Conservation (phyloP, 192 early-diverging fungal species). For the Mortierella alpina region DNA sequence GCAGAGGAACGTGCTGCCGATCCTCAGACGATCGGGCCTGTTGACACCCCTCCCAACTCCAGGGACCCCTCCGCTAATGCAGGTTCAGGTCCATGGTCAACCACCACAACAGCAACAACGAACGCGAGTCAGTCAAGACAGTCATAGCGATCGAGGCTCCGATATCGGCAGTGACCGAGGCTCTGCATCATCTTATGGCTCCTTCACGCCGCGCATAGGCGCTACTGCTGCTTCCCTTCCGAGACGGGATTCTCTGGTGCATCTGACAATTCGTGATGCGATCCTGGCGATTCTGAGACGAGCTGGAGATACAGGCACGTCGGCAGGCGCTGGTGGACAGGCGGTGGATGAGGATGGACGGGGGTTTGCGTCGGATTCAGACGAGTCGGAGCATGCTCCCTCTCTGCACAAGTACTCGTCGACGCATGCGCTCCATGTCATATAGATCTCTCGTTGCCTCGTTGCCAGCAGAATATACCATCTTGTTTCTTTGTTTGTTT, state of each 20-base stretch:
- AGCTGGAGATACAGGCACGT: no score
- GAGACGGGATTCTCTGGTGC: not conserved
- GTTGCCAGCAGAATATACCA: not conserved
- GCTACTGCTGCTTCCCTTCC: not conserved
- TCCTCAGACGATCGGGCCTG: conserved; percentile 9
- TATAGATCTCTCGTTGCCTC: not conserved
- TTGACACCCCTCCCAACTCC: not conserved
- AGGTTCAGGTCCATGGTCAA: conserved; percentile 1
- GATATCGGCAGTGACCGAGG: not conserved
- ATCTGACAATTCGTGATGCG: conserved; percentile 18
- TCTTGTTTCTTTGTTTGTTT: no score
- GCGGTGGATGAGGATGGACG: not conserved
- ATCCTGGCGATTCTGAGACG: conserved; percentile 1
- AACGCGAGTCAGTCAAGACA: not conserved
- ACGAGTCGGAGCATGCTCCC: conserved; percentile 1
- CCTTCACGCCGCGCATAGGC: not conserved
- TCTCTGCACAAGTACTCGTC: conserved; percentile 1
- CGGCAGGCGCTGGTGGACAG: not conserved
- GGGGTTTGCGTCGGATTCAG: not conserved
- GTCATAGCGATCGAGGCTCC: not conserved
- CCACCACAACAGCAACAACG: not conserved
- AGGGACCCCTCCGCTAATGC: not conserved
- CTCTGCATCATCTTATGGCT: not conserved
- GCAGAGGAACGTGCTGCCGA: conserved; percentile 7
- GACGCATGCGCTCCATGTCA: conserved; percentile 7